These are phyloP conservation scores for Tritrichomonas musculus DNA, from an alignment of 208 protist genomes.

Conservation along the genomic window DNA sequence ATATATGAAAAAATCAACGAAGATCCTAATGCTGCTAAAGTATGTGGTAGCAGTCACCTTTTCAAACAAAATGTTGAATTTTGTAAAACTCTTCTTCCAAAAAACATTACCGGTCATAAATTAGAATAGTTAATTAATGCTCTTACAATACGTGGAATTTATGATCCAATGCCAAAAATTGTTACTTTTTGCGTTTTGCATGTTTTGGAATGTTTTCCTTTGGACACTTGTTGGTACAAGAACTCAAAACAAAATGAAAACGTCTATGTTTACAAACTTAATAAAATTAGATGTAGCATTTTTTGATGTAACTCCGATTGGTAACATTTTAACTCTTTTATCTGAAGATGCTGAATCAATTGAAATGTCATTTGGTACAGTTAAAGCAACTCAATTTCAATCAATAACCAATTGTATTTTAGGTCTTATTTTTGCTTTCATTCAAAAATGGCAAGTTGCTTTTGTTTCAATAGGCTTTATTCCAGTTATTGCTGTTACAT, in stretches of 20 bases:
- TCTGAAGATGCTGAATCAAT: not conserved
- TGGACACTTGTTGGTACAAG: not conserved
- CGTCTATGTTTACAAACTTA: not conserved
- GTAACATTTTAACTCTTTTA: not conserved
- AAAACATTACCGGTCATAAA: too few relatives aligned
- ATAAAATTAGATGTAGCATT: not conserved
- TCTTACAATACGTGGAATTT: too few relatives aligned
- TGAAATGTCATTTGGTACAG: not conserved
- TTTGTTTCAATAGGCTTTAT: not conserved
- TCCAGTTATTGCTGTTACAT: not conserved
- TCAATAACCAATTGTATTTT: not conserved
- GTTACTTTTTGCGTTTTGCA: too few relatives aligned
- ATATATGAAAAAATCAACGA: too few relatives aligned
- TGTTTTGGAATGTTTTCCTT: not conserved
- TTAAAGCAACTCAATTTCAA: not conserved
- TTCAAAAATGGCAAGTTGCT: not conserved
- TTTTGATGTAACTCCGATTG: constrained; percentile 10
- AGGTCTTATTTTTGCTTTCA: not conserved
- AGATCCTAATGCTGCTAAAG: too few relatives aligned
- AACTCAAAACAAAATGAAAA: not conserved
- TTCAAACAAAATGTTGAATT: too few relatives aligned
- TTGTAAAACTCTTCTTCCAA: too few relatives aligned
- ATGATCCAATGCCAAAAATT: too few relatives aligned
- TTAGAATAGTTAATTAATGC: too few relatives aligned
- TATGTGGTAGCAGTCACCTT: too few relatives aligned